Conservation (phyloP, 257 asterid genomes). For the Fraxinus excelsior region DNA sequence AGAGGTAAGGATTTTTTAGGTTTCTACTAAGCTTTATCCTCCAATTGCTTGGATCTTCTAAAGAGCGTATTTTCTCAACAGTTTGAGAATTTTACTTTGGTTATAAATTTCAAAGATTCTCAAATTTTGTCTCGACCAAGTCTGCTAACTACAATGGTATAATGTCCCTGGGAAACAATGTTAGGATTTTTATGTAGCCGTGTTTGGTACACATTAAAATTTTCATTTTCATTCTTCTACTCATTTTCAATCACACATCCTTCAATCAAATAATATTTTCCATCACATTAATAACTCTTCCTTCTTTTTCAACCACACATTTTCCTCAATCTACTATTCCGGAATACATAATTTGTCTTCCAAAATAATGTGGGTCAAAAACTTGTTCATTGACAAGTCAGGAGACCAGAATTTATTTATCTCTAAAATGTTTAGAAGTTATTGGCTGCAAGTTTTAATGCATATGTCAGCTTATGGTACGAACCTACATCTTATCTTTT, state of each 20-base stretch:
- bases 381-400: background rate
- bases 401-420: background rate
- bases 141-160: background rate
- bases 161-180: background rate
- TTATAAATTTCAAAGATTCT: background rate
- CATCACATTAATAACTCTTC: too few relatives aligned
- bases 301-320: too few relatives aligned
- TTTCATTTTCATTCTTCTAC: too few relatives aligned
- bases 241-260: too few relatives aligned
- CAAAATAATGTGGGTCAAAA: too few relatives aligned
- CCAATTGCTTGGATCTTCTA: background rate
- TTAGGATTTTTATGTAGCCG: background rate
- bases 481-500: constrained; percentile 32
- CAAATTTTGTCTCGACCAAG: background rate
- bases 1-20: constrained; percentile 38
- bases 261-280: too few relatives aligned
- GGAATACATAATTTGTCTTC: too few relatives aligned
- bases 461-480: constrained; percentile 16
- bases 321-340: too few relatives aligned
- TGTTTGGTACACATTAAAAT: too few relatives aligned
- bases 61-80: background rate
- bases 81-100: background rate
- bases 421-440: background rate
- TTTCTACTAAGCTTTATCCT: background rate
- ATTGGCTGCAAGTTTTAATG: background rate